Percentiles rank a stretch among this genome's conserved stretches.
phyloP scores from a whole-genome alignment of 495 filamentous ascomycete species.

The Penicilliopsis zonata region DNA sequence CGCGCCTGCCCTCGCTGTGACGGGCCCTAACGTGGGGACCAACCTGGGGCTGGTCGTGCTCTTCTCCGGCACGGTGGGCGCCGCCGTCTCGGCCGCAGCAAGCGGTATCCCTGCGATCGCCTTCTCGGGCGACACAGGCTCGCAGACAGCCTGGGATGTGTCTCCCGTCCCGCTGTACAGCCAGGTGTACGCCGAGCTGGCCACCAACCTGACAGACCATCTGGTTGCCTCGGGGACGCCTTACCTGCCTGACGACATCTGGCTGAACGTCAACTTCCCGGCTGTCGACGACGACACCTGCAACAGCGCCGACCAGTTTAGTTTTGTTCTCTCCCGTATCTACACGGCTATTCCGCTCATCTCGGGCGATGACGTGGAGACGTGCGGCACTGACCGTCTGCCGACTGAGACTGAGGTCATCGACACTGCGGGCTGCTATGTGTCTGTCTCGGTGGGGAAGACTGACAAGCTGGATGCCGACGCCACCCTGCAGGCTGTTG shows the following conservation, averaged over 20 bases:
- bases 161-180: constrained; percentile 34
- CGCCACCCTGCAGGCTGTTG: constrained; percentile 40
- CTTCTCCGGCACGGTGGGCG: constrained; percentile 53
- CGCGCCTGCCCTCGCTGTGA: constrained; percentile 44
- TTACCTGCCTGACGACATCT: constrained; percentile 44
- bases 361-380: constrained; percentile 40
- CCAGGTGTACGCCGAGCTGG: constrained; percentile 46
- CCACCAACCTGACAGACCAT: constrained; percentile 41
- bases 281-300: constrained; percentile 33
- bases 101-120: constrained; percentile 48
- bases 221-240: constrained; percentile 43
- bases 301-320: constrained; percentile 33
- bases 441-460: constrained; percentile 50
- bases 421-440: constrained; percentile 38
- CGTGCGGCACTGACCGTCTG: constrained; percentile 41
- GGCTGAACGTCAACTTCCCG: constrained; percentile 58
- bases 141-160: constrained; percentile 39
- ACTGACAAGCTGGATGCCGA: constrained; percentile 47
- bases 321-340: constrained; percentile 50
- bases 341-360: constrained; percentile 34
- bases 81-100: constrained; percentile 43
- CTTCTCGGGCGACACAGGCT: constrained; percentile 42
- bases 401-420: constrained; percentile 45
- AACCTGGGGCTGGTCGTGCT: constrained; percentile 39
- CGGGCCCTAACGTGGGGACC: constrained; percentile 53